These are phyloP conservation scores for Lepiota subincarnata DNA, from an alignment of 768 basidiomycete genomes.

Conservation along the genomic window DNA sequence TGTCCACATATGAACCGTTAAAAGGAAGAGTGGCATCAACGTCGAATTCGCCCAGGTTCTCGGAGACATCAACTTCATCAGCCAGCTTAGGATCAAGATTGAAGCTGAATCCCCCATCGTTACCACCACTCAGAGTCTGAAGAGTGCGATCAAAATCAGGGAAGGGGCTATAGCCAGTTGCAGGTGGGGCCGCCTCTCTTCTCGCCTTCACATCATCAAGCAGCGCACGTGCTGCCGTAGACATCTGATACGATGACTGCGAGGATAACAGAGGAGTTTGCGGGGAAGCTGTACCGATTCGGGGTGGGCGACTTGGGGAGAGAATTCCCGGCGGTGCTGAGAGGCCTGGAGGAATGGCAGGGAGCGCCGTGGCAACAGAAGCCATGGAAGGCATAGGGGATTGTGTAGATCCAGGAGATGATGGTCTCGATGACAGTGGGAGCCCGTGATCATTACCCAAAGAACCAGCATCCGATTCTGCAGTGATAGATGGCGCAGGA, in stretches of 20 bases:
- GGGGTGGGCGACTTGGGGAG: slow-evolving; percentile 49
- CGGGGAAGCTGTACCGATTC: slow-evolving; percentile 45
- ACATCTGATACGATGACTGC: slow-evolving; percentile 78
- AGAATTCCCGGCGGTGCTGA: slow-evolving; percentile 61
- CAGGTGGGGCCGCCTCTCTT: slow-evolving; percentile 50
- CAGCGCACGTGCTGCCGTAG: slow-evolving; percentile 77
- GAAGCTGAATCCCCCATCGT: slow-evolving; percentile 77
- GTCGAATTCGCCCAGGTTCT: slow-evolving; percentile 49
- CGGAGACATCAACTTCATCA: slow-evolving; percentile 35
- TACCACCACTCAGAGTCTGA: slow-evolving; percentile 62
- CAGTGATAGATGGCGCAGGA: slow-evolving; percentile 46
- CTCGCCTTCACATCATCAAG: slow-evolving; percentile 80
- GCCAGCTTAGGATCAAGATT: slow-evolving; percentile 79
- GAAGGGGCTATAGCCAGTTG: slow-evolving; percentile 57
- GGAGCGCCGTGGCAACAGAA: slow-evolving; percentile 20
- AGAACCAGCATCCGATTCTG: slow-evolving; percentile 48
- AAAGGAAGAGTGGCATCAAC: slow-evolving; percentile 53
- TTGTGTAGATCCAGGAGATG: slow-evolving; percentile 25
- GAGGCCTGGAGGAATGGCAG: slow-evolving; percentile 45
- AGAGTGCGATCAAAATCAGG: slow-evolving; percentile 87
- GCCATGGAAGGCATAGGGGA: slow-evolving; percentile 35
- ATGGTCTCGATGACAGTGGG: slow-evolving; percentile 35
- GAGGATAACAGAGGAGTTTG: slow-evolving; percentile 50
- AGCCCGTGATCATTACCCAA: slow-evolving; percentile 41
- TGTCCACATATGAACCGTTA: slow-evolving; percentile 60